Percentiles rank a stretch among this genome's conserved stretches.
These are phyloP conservation scores for Cystobasidium sp. DNA, from an alignment of 1,284 basidiomycete genomes.

Conservation along the genomic window DNA sequence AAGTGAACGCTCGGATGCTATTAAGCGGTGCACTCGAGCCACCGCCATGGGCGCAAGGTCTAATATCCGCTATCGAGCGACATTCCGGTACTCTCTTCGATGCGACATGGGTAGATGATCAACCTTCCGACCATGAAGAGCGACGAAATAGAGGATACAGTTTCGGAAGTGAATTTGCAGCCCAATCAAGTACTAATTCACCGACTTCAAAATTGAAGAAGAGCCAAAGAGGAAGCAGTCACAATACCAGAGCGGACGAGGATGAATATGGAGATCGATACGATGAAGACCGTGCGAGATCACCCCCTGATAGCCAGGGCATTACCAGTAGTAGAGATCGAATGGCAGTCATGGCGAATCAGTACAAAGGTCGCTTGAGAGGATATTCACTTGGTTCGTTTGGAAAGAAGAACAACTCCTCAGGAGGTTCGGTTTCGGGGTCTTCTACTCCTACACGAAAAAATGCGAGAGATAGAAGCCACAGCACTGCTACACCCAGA, in stretches of 20 bases:
- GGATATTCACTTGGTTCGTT: constrained; percentile 39
- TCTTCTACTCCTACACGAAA: constrained; percentile 17
- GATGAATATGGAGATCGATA: constrained; percentile 2
- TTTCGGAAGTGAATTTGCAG: constrained; percentile 33
- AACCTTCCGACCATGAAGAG: constrained; percentile 34
- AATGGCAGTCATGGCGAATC: constrained; percentile 21
- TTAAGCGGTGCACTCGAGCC: constrained; percentile 74
- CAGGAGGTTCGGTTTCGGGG: not conserved
- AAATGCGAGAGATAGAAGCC: constrained; percentile 25
- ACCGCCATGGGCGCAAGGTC: constrained; percentile 74
- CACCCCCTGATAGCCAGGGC: not conserved
- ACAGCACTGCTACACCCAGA: constrained; percentile 21
- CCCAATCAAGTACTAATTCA: constrained; percentile 7
- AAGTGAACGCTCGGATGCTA: constrained; percentile 75
- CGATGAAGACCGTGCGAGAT: not conserved
- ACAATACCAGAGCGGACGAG: not conserved
- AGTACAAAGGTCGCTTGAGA: constrained; percentile 37
- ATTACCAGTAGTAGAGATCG: constrained; percentile 23
- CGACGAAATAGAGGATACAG: constrained; percentile 34
- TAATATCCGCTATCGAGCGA: constrained; percentile 73
- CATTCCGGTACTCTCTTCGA: constrained; percentile 55
- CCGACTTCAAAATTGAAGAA: constrained; percentile 1
- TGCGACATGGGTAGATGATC: constrained; percentile 43
- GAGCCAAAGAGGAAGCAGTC: constrained; percentile 2
- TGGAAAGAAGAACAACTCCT: constrained; percentile 14